Percentiles rank a stretch among this genome's conserved stretches.
Evolutionary conservation across 352 stramenopile species (phyloP).

Genomic region (Phytophthora litchii): DNA sequence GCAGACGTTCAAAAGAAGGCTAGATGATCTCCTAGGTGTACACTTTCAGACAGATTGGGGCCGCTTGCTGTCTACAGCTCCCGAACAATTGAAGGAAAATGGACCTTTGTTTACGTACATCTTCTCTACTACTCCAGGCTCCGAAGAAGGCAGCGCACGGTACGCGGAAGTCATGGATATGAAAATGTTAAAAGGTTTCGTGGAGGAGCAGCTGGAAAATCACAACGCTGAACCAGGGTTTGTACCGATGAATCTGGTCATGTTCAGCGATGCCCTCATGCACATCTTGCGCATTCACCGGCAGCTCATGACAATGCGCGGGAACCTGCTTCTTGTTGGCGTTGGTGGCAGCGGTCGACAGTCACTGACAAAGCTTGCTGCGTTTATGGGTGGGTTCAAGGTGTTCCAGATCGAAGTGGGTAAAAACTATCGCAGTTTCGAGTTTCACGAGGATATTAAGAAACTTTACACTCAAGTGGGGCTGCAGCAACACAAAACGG

Average conservation of each 20-base stretch:
- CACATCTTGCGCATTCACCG: constrained; percentile 93
- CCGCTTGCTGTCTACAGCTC: constrained; percentile 55
- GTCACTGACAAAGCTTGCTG: constrained; percentile 86
- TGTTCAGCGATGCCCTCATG: constrained; percentile 91
- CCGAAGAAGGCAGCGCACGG: constrained; percentile 40
- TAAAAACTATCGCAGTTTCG: constrained; percentile 92
- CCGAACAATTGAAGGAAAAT: constrained; percentile 80
- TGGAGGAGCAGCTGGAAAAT: constrained; percentile 92
- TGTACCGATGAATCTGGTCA: constrained; percentile 90
- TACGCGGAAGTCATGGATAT: constrained; percentile 89
- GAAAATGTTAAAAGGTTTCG: constrained; percentile 85
- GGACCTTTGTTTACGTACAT: constrained; percentile 85
- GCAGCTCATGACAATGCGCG: constrained; percentile 85
- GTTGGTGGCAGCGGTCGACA: constrained; percentile 92
- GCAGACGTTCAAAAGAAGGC: constrained; percentile 88
- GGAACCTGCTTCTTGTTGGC: constrained; percentile 92
- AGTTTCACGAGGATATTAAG: constrained; percentile 95
- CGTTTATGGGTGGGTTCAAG: constrained; percentile 91
- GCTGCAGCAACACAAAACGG: constrained; percentile 81
- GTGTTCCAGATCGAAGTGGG: constrained; percentile 94
- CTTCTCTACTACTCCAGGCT: constrained; percentile 47
- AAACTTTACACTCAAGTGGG: constrained; percentile 85
- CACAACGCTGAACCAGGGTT: constrained; percentile 91
- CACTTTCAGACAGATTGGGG: constrained; percentile 85
- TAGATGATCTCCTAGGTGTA: constrained; percentile 75